A percentile compares a stretch with the other conserved stretches of the same genome.
Conservation (phyloP, 352 stramenopile genomes). For the Globisporangium parvum region DNA sequence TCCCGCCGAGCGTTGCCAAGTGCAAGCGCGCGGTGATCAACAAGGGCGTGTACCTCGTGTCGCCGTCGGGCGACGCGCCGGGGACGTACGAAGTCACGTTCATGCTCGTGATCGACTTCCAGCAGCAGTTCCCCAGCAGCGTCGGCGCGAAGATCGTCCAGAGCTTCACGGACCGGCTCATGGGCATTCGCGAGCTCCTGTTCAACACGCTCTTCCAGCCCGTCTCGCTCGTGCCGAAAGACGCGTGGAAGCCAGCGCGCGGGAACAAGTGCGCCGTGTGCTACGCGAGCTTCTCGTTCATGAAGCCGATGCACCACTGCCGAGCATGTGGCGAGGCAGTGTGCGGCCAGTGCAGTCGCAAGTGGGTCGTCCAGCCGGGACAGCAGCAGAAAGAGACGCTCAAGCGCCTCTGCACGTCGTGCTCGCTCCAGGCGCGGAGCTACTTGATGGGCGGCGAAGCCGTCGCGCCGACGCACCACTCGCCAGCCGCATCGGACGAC, state of each 20-base stretch:
- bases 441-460: conserved; percentile 27
- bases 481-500: conserved; percentile 19
- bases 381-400: conserved; percentile 38
- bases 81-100: conserved; percentile 71
- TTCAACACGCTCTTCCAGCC: conserved; percentile 82
- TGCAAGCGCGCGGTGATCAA: conserved; percentile 83
- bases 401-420: conserved; percentile 75
- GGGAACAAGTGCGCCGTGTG: conserved; percentile 66
- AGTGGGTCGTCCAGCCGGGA: conserved; percentile 74
- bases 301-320: conserved; percentile 77
- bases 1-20: conserved; percentile 75
- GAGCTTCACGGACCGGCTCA: conserved; percentile 72
- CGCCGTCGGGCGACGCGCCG: conserved; percentile 22
- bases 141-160: conserved; percentile 66
- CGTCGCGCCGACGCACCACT: too few relatives aligned
- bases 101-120: conserved; percentile 86
- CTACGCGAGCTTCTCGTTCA: conserved; percentile 57
- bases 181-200: conserved; percentile 74
- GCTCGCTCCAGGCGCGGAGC: conserved; percentile 67
- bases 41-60: conserved; percentile 72
- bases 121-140: conserved; percentile 62
- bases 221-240: conserved; percentile 49
- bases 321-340: conserved; percentile 77
- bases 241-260: conserved; percentile 51
- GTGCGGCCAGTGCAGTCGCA: conserved; percentile 75